phyloP scores from a whole-genome alignment of 2,329 filamentous ascomycete genomes.

The Aureobasidium sp. region DNA sequence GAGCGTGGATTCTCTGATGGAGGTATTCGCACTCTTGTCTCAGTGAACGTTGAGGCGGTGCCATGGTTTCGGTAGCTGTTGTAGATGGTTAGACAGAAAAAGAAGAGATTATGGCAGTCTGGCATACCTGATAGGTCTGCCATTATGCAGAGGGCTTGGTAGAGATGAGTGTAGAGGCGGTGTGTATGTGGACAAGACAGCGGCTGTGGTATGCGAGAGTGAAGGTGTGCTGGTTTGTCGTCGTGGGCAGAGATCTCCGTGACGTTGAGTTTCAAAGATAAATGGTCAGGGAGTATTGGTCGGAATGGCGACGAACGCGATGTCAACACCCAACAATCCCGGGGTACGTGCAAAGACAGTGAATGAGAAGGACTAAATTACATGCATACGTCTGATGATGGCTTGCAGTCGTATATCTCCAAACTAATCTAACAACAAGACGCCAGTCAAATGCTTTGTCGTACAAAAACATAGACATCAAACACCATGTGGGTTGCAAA shows the following conservation, averaged over 20 bases:
- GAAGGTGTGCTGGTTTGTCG: background rate
- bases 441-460: constrained; percentile 3
- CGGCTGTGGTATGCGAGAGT: background rate
- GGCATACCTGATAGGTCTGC: background rate
- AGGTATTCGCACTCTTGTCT: background rate
- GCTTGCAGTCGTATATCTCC: background rate
- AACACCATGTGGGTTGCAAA: background rate
- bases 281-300: background rate
- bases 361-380: background rate
- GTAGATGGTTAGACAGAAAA: background rate
- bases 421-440: background rate
- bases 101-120: background rate
- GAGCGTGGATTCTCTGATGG: background rate
- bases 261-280: background rate
- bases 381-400: background rate
- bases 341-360: background rate
- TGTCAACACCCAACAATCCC: background rate
- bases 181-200: background rate
- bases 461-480: background rate
- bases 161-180: background rate
- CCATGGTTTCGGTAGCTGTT: background rate
- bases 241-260: background rate
- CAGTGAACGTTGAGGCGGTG: background rate
- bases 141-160: background rate
- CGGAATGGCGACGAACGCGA: background rate